These are phyloP conservation scores for Pelargonium myrrhifolium DNA, from an alignment of 441 rosid species.

Conservation along the genomic window DNA sequence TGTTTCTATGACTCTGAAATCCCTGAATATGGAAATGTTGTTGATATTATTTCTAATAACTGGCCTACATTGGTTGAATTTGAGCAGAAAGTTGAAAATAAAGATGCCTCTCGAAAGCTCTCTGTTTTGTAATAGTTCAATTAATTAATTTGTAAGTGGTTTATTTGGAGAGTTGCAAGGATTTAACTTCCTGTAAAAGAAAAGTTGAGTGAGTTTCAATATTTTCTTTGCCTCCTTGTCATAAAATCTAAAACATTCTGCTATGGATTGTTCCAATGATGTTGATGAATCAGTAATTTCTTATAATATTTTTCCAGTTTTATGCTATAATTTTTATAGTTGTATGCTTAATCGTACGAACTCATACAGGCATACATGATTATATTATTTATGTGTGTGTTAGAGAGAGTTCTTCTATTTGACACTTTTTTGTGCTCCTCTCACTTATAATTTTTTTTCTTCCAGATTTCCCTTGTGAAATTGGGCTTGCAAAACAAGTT, in stretches of 20 bases:
- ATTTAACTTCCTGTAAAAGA: neutral
- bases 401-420: conserved; percentile 12
- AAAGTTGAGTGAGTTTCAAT: neutral
- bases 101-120: neutral
- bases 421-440: conserved; percentile 9
- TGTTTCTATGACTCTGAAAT: neutral
- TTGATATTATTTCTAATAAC: neutral
- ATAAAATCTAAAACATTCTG: neutral
- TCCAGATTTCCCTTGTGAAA: conserved; percentile 66
- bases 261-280: neutral
- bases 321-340: no score
- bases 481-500: conserved; percentile 44
- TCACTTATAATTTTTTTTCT: conserved; percentile 9
- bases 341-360: neutral
- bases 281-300: neutral
- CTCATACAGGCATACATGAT: neutral
- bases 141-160: neutral
- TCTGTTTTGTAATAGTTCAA: neutral
- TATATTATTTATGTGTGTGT: conserved; percentile 1
- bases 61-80: neutral
- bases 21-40: neutral
- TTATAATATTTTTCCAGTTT: neutral
- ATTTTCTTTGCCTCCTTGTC: neutral
- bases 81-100: neutral
- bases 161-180: neutral